Percentiles rank a stretch among this genome's conserved stretches.
These are phyloP conservation scores for Paramecium sonneborni DNA, from an alignment of 73 alveolate genomes.

Conservation along the genomic window DNA sequence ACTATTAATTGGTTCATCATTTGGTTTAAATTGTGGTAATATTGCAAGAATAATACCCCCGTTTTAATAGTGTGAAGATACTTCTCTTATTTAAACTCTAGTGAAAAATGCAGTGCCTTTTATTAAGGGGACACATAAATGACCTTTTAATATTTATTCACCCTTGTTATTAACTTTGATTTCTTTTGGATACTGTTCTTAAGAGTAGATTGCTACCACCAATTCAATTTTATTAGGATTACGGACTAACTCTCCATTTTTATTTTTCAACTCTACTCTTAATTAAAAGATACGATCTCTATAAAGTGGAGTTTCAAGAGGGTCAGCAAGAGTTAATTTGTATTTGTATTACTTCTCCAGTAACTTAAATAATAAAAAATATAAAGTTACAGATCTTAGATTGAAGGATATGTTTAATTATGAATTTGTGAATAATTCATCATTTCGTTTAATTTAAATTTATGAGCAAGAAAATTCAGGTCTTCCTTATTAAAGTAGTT, in stretches of 20 bases:
- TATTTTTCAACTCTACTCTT: conserved; percentile 25
- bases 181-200: conserved; percentile 49
- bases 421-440: conserved; percentile 26
- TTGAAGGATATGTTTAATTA: not conserved
- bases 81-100: conserved; percentile 40
- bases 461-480: not conserved
- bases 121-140: conserved; percentile 12
- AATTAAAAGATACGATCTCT: conserved; percentile 48
- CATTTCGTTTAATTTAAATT: conserved; percentile 42
- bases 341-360: conserved; percentile 38
- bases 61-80: conserved; percentile 13
- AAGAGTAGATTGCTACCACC: conserved; percentile 31
- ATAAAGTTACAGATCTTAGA: conserved; percentile 24
- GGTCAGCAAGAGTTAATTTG: not conserved
- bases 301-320: conserved; percentile 53
- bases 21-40: conserved; percentile 11
- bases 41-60: conserved; percentile 55
- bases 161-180: conserved; percentile 46
- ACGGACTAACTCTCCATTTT: not conserved
- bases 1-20: not conserved
- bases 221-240: conserved; percentile 38
- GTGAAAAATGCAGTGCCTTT: conserved; percentile 43
- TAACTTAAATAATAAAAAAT: not conserved
- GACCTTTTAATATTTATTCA: conserved; percentile 45
- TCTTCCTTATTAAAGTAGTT: not conserved